A percentile compares a stretch with the other conserved stretches of the same genome.
Evolutionary conservation across 2,329 filamentous ascomycete genomes (phyloP).

Genomic region (Fusarium sp.): DNA sequence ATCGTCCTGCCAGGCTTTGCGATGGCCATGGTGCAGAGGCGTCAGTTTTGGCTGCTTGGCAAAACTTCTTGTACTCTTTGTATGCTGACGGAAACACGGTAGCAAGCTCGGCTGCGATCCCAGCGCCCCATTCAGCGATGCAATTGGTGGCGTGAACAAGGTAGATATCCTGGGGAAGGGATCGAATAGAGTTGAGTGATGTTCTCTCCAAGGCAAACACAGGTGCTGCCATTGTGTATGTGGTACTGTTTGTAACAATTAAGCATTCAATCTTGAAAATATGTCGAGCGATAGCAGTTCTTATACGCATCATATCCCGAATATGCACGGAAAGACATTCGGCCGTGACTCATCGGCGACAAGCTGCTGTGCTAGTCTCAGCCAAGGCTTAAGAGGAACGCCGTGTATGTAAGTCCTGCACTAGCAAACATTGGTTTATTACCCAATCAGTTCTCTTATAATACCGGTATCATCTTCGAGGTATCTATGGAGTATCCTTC

Average conservation of each 20-base stretch:
- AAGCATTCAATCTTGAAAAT: too few species aligned
- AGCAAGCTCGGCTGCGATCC: slow-evolving; percentile 45
- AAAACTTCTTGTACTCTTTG: slow-evolving; percentile 43
- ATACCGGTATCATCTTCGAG: too few species aligned
- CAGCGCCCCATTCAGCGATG: slow-evolving; percentile 47
- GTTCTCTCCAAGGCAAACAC: slow-evolving; percentile 24
- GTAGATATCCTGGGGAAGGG: slow-evolving; percentile 28
- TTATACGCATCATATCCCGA: not conserved
- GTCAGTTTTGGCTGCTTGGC: slow-evolving; percentile 30
- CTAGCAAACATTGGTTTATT: too few species aligned
- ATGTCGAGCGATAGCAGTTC: not conserved
- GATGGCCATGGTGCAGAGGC: slow-evolving; percentile 28
- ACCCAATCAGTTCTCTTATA: too few species aligned
- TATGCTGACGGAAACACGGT: slow-evolving; percentile 44
- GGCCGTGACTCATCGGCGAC: slow-evolving; percentile 5
- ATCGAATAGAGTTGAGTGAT: slow-evolving; percentile 28
- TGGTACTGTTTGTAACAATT: not conserved
- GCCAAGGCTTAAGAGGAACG: not conserved
- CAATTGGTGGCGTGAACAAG: slow-evolving; percentile 50
- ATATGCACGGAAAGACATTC: not conserved
- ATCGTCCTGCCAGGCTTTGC: slow-evolving; percentile 40
- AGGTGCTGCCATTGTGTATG: slow-evolving; percentile 13
- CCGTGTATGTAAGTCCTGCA: too few species aligned
- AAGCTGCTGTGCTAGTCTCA: not conserved
- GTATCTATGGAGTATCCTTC: too few species aligned